These are phyloP conservation scores for Colletotrichum sp. DNA, from an alignment of 2,329 filamentous ascomycete species.

Conservation along the genomic window DNA sequence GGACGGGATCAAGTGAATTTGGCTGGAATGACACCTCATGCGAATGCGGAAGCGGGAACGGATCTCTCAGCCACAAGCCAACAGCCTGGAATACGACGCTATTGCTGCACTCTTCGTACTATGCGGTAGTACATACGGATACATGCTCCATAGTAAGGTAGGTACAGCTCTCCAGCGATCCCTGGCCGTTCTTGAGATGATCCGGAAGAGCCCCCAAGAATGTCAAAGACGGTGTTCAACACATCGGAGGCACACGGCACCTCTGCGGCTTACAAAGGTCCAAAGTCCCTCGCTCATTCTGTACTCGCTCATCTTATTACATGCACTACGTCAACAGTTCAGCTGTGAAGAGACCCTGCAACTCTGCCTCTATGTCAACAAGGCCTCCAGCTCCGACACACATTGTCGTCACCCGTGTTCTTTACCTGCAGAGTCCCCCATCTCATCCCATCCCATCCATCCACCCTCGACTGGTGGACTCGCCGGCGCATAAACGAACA, in stretches of 20 bases:
- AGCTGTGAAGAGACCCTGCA: neutral
- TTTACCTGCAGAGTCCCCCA: neutral
- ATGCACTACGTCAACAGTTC: neutral
- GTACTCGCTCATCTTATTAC: neutral
- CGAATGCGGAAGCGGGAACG: constrained; percentile 17
- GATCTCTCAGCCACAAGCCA: constrained; percentile 8
- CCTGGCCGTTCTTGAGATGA: neutral
- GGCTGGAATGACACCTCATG: neutral
- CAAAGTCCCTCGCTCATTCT: neutral
- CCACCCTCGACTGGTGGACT: constrained; percentile 1
- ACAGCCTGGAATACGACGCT: constrained; percentile 3
- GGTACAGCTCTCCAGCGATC: neutral
- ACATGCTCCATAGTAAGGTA: neutral
- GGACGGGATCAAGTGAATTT: neutral
- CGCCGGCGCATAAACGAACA: constrained; percentile 11
- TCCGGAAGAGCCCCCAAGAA: neutral
- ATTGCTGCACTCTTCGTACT: constrained; percentile 13
- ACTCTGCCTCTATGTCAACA: neutral
- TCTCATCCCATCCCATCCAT: neutral
- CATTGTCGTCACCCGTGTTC: neutral
- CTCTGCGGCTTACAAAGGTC: neutral
- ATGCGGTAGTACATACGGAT: neutral
- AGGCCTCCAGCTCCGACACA: neutral
- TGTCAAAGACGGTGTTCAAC: neutral
- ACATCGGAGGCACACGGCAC: neutral